Evolutionary conservation across 306 rosid species (phyloP), one percentile per base, ranked within the genome.

Genomic region (Alnus rubra): DNA sequence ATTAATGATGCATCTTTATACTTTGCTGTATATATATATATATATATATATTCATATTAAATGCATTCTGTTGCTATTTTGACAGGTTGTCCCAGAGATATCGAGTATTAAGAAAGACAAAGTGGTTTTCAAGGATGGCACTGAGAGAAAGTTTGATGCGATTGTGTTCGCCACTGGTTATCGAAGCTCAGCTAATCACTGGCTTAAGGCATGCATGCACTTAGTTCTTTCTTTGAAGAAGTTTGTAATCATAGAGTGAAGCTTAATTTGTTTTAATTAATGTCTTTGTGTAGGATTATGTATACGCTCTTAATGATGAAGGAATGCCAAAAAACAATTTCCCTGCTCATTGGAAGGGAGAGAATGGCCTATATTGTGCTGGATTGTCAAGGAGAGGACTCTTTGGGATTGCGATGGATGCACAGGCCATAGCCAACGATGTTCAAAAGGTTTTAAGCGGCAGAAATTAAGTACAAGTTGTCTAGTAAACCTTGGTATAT

Each of bases 81-180:
- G 0, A 39, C 56, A 85, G 96, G 90, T 91, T 69, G 35, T 91
- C 23, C 88, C 88, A 42, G 55, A 47, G 47, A 79, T 91, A 49
- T 3, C 5, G 42, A 89, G 47, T 49, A 84, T 89, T 15, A 79
- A 88, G 70, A 81, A 82, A 19, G 78, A 76, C 10, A 73, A 63
- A 30, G 82, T 89, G 30, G 11, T 54, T 0, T 93, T 93, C 49
- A 83, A 13, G 58, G 80, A 87, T 63, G 80, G 82, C 1, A 44
- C 2, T 15, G 81, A 59, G 28, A 76, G 81, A 7, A 76, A 76
- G 14, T 91, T 88, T 54, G 92, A 91, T 55, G 90, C 54, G 0
- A 89, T 93, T 9, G 78, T 89, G 1, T 88, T 93, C 51, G 90
- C 93, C 4, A 93, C 98, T 14, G 94, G 96, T 48, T 93, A 87